Conservation (phyloP, 148 eudicot species). For the Salicornia ramosissima region DNA sequence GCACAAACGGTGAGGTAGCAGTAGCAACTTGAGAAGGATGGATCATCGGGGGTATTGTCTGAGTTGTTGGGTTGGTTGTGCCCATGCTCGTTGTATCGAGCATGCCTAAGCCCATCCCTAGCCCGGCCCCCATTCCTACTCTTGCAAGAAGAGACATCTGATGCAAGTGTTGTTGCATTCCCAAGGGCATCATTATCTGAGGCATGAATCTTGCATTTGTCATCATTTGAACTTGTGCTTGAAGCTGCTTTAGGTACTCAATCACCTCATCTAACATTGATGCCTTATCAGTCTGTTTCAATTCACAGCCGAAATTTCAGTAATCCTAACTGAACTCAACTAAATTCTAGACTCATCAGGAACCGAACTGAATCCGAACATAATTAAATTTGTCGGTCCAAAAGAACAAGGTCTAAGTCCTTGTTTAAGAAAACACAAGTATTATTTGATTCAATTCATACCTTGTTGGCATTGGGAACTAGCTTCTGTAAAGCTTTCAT, state of each 20-base stretch:
- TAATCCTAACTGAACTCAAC: too few relatives aligned
- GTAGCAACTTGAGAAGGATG: constrained; percentile 28
- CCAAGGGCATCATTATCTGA: constrained; percentile 64
- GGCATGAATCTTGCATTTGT: constrained; percentile 49
- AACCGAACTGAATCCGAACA: too few relatives aligned
- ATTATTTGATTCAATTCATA: too few relatives aligned
- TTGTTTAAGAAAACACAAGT: neutral
- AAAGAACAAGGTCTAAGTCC: neutral
- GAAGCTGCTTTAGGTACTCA: constrained; percentile 74
- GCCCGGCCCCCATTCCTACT: constrained; percentile 61
- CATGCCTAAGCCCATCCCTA: constrained; percentile 65
- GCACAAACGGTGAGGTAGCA: constrained; percentile 33
- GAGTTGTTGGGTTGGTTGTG: constrained; percentile 27
- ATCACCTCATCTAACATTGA: constrained; percentile 95
- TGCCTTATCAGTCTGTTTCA: constrained; percentile 78
- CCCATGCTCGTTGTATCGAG: constrained; percentile 31
- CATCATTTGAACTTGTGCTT: constrained; percentile 78
- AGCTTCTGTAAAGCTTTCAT: constrained; percentile 83
- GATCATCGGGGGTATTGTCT: constrained; percentile 27
- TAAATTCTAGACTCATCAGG: too few relatives aligned
- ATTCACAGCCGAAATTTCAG: constrained; percentile 3
- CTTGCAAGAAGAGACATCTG: constrained; percentile 75
- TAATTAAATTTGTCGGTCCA: too few relatives aligned
- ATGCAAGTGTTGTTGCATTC: constrained; percentile 65
- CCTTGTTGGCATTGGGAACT: constrained; percentile 93